Base-by-base conservation (phyloP, 1,139 yeast genomes). In the Debaryomycetaceae sp. region DNA sequence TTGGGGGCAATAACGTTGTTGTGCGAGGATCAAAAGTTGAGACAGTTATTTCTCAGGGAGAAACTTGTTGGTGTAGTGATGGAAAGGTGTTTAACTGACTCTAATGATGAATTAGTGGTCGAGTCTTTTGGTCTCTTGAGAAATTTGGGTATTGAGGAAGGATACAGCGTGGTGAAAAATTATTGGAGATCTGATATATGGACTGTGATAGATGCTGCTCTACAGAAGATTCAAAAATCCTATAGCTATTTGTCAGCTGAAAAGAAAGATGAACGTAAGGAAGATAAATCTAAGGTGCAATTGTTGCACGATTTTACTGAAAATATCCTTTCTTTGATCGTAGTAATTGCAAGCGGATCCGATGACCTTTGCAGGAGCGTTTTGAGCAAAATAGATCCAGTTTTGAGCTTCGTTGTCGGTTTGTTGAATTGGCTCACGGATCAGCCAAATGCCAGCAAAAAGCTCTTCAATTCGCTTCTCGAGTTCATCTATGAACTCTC, bases 111-210 rank as follows among this genome's bases (percentile, higher is more conserved):
- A 54, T 80, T 88, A 42, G 83, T 85, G 13, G 86, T 87, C 22
- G 96, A 87, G 55, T 76, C 91, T 0, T 85, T 80, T 58, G 97
- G 96, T 1, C 69, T 91, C 42, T 67, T 93, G 52, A 77, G 97
- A 59, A 89, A 87, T 59, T 59, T 91, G 44, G 84, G 85, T 4
- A 73, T 88, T 42, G 96, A 89, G 59, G 96, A 89, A 65, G 98
- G 97, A n/a, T 83, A 88, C 55, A 96, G 88, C 50, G 78, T 88
- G 27, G 81, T 90, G 35, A 77, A 80, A 29, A 81, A 79, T 60
- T 63, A 87, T 45, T 86, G 95, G 87, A 78, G 97, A 61, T 81
- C 83, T 24, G 82, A 86, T 48, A 80, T 93, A 41, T 83, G 96
- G 84, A 70, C 77, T 0, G 65, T 78, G 17, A 70, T 90, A 35